Conservation (phyloP, 352 stramenopile genomes). For the Saprolegnia parasitica region DNA sequence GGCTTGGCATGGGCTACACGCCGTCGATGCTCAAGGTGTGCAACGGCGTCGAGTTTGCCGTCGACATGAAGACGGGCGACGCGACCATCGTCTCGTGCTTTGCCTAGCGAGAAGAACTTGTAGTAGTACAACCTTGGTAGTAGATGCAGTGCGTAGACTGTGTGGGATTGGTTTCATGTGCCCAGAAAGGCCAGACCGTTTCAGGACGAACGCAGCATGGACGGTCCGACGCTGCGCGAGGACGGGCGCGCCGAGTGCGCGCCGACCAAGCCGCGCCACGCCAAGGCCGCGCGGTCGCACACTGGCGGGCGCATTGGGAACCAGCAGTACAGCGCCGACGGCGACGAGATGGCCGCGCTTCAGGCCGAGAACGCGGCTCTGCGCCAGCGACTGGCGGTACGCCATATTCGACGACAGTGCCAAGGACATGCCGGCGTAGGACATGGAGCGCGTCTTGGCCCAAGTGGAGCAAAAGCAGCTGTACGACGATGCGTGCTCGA, state of each 20-base stretch:
- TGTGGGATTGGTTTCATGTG: no score
- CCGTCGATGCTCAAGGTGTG: constrained; percentile 22
- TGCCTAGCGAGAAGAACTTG: no score
- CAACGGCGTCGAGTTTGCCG: constrained; percentile 29
- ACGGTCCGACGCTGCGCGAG: neutral
- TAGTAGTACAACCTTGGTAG: no score
- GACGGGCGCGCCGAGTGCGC: neutral
- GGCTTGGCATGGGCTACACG: constrained; percentile 10
- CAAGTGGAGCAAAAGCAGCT: constrained; percentile 43
- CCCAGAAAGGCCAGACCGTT: no score
- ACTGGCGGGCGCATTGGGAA: neutral
- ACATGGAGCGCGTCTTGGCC: constrained; percentile 50
- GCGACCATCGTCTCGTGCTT: constrained; percentile 20
- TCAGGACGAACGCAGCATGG: no score
- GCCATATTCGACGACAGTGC: no score
- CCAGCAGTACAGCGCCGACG: constrained; percentile 5
- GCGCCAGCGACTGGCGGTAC: constrained; percentile 48
- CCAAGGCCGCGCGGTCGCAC: neutral
- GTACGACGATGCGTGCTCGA: constrained; percentile 34
- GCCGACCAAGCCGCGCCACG: neutral
- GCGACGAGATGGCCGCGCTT: constrained; percentile 50
- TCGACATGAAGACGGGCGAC: constrained; percentile 29
- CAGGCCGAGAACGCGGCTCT: constrained; percentile 61
- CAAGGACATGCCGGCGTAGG: no score
- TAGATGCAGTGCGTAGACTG: no score